phyloP scores from a whole-genome alignment of 2,329 filamentous ascomycete species.

The Eurotiales sp. region DNA sequence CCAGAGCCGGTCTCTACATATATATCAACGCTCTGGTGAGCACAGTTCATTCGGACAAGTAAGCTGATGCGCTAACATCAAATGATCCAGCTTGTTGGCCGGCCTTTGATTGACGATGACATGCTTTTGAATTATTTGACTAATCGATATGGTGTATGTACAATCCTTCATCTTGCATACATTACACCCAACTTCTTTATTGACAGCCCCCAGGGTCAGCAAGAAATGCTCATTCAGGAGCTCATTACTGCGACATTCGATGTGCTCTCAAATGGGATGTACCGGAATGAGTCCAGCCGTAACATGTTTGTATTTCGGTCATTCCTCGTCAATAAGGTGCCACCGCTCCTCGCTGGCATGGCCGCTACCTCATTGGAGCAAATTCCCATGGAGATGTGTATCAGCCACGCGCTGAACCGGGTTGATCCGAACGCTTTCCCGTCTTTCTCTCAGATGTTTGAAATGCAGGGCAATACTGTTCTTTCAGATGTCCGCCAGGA shows the following conservation, averaged over 20 bases:
- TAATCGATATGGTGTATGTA: slow-evolving; percentile 72
- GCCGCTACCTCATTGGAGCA: slow-evolving; percentile 56
- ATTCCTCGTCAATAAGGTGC: slow-evolving; percentile 75
- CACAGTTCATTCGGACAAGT: background rate
- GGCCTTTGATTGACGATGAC: slow-evolving; percentile 78
- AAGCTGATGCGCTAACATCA: background rate
- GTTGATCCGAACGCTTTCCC: slow-evolving; percentile 62
- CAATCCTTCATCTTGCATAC: background rate
- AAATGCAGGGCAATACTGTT: slow-evolving; percentile 56
- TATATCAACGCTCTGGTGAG: slow-evolving; percentile 75
- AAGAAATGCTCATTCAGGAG: slow-evolving; percentile 73
- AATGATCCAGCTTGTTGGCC: slow-evolving; percentile 66
- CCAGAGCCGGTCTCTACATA: slow-evolving; percentile 77
- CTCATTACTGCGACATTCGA: slow-evolving; percentile 87
- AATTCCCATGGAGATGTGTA: slow-evolving; percentile 60
- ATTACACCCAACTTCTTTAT: background rate
- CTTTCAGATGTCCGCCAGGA: slow-evolving; percentile 69
- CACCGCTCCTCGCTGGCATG: slow-evolving; percentile 57
- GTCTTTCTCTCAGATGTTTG: slow-evolving; percentile 61
- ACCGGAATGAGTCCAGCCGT: slow-evolving; percentile 59
- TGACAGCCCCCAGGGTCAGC: slow-evolving; percentile 57
- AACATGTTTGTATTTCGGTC: slow-evolving; percentile 73
- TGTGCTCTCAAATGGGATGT: slow-evolving; percentile 79
- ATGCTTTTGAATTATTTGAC: slow-evolving; percentile 75
- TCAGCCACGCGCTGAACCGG: slow-evolving; percentile 61